These are phyloP conservation scores for Eimeria maxima DNA, from an alignment of 169 alveolate species.

Conservation along the genomic window DNA sequence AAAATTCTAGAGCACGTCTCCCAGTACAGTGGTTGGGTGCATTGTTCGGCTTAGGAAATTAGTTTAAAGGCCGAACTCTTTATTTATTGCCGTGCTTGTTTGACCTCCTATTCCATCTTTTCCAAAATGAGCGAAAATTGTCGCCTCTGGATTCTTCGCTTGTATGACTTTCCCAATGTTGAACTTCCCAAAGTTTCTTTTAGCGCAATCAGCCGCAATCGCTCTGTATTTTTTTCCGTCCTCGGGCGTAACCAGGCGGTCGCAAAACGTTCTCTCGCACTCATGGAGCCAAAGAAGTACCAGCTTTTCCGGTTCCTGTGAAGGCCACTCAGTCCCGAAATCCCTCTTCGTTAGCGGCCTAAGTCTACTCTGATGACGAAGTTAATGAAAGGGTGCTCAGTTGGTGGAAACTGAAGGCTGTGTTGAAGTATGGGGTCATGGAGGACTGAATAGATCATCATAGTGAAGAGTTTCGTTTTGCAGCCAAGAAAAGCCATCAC, in stretches of 20 bases:
- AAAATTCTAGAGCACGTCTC: neutral
- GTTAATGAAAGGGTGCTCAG: neutral
- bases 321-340: neutral
- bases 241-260: slow-evolving; percentile 93
- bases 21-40: neutral
- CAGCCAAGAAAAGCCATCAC: neutral
- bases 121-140: slow-evolving; percentile 94
- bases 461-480: neutral
- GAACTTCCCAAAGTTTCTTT: slow-evolving; percentile 95
- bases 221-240: slow-evolving; percentile 93
- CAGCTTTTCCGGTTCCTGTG: slow-evolving; percentile 95
- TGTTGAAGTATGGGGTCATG: neutral
- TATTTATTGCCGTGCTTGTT: neutral
- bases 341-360: neutral
- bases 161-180: slow-evolving; percentile 93
- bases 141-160: slow-evolving; percentile 94
- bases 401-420: neutral
- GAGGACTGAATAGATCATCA: neutral
- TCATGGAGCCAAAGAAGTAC: slow-evolving; percentile 97
- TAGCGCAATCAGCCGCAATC: slow-evolving; percentile 94
- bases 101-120: slow-evolving; percentile 89
- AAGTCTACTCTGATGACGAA: neutral
- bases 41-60: neutral
- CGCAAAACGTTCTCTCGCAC: slow-evolving; percentile 97
- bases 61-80: neutral